Base-by-base conservation (phyloP, 2,329 filamentous ascomycete genomes). In the Lojkania enalia region DNA sequence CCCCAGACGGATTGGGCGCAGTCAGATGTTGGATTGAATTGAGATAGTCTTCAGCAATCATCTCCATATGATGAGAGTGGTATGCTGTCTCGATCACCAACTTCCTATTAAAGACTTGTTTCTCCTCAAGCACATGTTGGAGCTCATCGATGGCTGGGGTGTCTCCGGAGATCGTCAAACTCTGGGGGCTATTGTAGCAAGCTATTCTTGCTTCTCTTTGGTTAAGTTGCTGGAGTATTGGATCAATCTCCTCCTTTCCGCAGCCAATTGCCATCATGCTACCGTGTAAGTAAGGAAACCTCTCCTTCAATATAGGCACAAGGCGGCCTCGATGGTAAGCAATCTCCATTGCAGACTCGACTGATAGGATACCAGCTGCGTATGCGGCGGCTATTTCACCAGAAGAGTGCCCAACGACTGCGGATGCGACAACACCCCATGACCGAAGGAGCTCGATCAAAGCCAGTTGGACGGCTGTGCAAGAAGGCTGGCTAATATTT, bases 81-180 rank as follows among this genome's bases (percentile, higher is more conserved):
- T 77, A 78, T 0, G 75, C 76, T 5, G 58, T 69, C 14, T 75
- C 70, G 3, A 77, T 70, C 38, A 68, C 62, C 1, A 78, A 63
- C 19, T 25, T 68, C 57, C 5, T 38, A 11, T 9, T 29, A 4
- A 23, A 44, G 20, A 18, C 4, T 18, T 4, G 15, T 13, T 33
- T 9, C 11, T 69, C 63, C 16, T 74, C 61, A 1, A 77, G 51
- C 1, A 61, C 51, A 1, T 57, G 44, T 13, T 66, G 60, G 1
- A 69, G 52, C 37, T 70, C 61, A 0, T 61, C 46, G 19, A 77
- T 66, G 6, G 69, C 72, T 41, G 66, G 58, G 0, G 44, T 42
- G 44, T 77, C 72, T 2, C 76, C 75, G n/a, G 74, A 75, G 1
- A 77, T 44, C 0, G 76, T 78, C 1, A 76, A 56, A 32, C 67